Conservation (phyloP, 805 yeast species). For the Soucietia sequanensis region DNA sequence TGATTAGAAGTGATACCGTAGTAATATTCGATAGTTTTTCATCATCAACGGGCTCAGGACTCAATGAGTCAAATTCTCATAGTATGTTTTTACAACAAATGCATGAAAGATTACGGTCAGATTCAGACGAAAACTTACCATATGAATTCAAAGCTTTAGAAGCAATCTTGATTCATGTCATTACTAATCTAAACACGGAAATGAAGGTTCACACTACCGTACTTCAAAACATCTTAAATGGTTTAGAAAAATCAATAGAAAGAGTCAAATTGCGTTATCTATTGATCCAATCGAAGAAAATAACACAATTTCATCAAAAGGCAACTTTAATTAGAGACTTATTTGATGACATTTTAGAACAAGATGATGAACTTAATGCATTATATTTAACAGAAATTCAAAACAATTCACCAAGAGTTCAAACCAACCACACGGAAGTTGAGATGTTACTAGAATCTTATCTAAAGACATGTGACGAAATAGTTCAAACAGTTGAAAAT, state of each 20-base stretch:
- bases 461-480: slow-evolving; percentile 87
- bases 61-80: slow-evolving; percentile 45
- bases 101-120: slow-evolving; percentile 34
- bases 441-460: slow-evolving; percentile 90
- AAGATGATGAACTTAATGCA: slow-evolving; percentile 83
- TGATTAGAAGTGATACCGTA: slow-evolving; percentile 51
- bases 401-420: slow-evolving; percentile 43
- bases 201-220: slow-evolving; percentile 81
- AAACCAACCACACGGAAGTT: slow-evolving; percentile 78
- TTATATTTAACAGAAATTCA: slow-evolving; percentile 69
- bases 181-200: slow-evolving; percentile 77
- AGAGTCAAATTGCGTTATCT: slow-evolving; percentile 74
- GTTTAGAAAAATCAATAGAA: slow-evolving; percentile 80
- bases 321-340: slow-evolving; percentile 78
- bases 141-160: slow-evolving; percentile 92
- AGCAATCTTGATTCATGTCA: slow-evolving; percentile 76
- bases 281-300: slow-evolving; percentile 79
- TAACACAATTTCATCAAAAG: slow-evolving; percentile 81
- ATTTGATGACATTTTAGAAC: slow-evolving; percentile 79
- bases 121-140: slow-evolving; percentile 48
- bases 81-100: slow-evolving; percentile 44
- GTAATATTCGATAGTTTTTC: slow-evolving; percentile 42
- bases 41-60: slow-evolving; percentile 30
- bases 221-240: slow-evolving; percentile 68
- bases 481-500: slow-evolving; percentile 84